Percentiles rank a stretch among this genome's conserved stretches.
These are phyloP conservation scores for Peronospora destructor DNA, from an alignment of 352 stramenopile species.

Conservation along the genomic window DNA sequence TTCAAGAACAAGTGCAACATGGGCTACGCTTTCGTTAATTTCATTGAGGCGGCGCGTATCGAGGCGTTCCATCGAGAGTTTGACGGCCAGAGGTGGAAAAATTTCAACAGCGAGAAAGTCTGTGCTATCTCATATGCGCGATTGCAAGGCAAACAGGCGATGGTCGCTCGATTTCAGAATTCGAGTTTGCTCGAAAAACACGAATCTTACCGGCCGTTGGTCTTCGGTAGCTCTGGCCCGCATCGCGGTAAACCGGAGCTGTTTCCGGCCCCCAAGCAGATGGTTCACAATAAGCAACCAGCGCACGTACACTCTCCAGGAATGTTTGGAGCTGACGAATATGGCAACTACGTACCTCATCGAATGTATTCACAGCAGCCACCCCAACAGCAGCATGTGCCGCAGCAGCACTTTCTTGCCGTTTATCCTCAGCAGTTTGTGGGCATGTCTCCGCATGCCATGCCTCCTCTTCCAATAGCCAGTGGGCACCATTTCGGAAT, in stretches of 20 bases:
- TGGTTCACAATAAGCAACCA: slow-evolving; percentile 37
- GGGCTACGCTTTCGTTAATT: slow-evolving; percentile 99
- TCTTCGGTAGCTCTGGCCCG: slow-evolving; percentile 79
- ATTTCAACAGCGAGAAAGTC: slow-evolving; percentile 99
- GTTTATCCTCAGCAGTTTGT: slow-evolving; percentile 28
- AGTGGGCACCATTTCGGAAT: slow-evolving; percentile 21
- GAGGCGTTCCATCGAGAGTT: slow-evolving; percentile 81
- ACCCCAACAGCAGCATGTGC: slow-evolving; percentile 25
- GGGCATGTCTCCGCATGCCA: slow-evolving; percentile 22
- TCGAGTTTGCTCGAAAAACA: slow-evolving; percentile 92
- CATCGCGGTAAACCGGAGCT: slow-evolving; percentile 61
- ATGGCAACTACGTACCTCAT: slow-evolving; percentile 26
- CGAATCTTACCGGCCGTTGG: slow-evolving; percentile 87
- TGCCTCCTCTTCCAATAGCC: slow-evolving; percentile 24
- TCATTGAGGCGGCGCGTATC: slow-evolving; percentile 86
- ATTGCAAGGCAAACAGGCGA: slow-evolving; percentile 95
- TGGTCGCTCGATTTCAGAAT: slow-evolving; percentile 99
- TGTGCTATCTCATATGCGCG: slow-evolving; percentile 97
- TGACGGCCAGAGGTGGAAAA: slow-evolving; percentile 90
- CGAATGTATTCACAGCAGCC: slow-evolving; percentile 25
- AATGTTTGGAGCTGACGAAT: slow-evolving; percentile 25
- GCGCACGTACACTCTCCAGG: slow-evolving; percentile 22
- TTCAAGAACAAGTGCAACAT: slow-evolving; percentile 99
- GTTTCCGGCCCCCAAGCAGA: slow-evolving; percentile 59
- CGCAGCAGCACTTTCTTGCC: slow-evolving; percentile 28